phyloP scores from a whole-genome alignment of 164 flowering plant genomes.

The Vitis rupestris region DNA sequence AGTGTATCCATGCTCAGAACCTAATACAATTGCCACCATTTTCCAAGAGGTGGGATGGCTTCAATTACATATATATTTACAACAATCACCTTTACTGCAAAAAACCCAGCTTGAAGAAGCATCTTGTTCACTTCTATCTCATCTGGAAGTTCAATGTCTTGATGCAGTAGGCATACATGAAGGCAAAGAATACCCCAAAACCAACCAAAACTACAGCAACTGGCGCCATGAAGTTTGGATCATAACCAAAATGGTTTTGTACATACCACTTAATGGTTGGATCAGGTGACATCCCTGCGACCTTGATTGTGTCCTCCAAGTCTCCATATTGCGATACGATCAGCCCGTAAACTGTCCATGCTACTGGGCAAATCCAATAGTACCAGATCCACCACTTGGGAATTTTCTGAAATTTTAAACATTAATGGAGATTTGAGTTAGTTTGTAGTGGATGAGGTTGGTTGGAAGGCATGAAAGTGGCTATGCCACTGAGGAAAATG shows the following conservation, averaged over 20 bases:
- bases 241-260: slow-evolving; percentile 44
- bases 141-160: slow-evolving; percentile 60
- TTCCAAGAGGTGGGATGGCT: too few relatives aligned
- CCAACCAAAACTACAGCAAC: slow-evolving; percentile 62
- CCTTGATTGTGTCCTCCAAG: slow-evolving; percentile 22
- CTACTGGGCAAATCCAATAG: slow-evolving; percentile 62
- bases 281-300: slow-evolving; percentile 24
- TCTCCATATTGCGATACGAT: slow-evolving; percentile 59
- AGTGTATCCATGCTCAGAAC: too few relatives aligned
- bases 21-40: too few relatives aligned
- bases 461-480: not conserved
- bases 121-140: slow-evolving; percentile 25
- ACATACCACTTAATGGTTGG: slow-evolving; percentile 41
- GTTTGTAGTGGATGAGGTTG: not conserved
- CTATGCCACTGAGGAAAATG: not conserved
- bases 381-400: slow-evolving; percentile 73
- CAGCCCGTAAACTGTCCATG: slow-evolving; percentile 71
- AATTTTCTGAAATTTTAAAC: slow-evolving; percentile 40
- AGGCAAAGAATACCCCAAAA: slow-evolving; percentile 56
- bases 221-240: slow-evolving; percentile 51
- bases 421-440: not conserved
- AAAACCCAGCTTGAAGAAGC: too few relatives aligned
- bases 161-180: slow-evolving; percentile 55
- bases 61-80: too few relatives aligned
- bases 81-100: too few relatives aligned